Base-by-base conservation (phyloP, 148 eudicot species). In the Gaultheria prostrata region DNA sequence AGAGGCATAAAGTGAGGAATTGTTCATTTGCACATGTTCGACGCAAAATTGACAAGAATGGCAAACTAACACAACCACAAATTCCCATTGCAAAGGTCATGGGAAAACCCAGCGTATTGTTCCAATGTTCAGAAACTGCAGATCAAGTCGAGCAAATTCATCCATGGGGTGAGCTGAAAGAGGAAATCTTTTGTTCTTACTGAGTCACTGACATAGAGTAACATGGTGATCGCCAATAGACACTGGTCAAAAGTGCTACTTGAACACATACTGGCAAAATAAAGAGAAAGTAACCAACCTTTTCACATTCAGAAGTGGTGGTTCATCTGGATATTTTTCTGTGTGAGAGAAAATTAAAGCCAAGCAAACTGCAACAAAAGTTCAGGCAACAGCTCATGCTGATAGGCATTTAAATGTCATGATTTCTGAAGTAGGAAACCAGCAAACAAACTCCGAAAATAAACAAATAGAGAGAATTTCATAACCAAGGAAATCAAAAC, bases 291-390 rank as follows among this genome's bases (percentile, higher is more conserved):
- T 3, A 48, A 84, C 89, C 78, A 80, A 97, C 99, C 98, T 94
- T 88, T 79, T 90, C 65, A 97, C 92, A 87, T 89, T 91, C 87
- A 97, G 84, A 88, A 97, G 88, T 15, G 99, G 99, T 57, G 95
- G 95, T 86, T 97, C 99, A 86, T 97, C 99, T 2, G 99, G 99
- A 89, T 97, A 97, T 10, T 90, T 97, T 85, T 93, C 97, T 14
- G 99, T 94, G 88, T 97, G 99, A 1, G 98, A 87, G 91, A 97
- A 97, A 83, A 94, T 92, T 86, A 97, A 92, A 76, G 88, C 99
- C 91, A 94, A 88, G 83, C 87, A 89, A 92, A 94, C 99, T 97
- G 97, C 89, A 91, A 85, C 33, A 71, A 82, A 79, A 63, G 70
- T 69, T 77, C 76, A 3, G 24, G 74, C 75, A 72, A 78, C 32